Percentiles rank a stretch among this genome's conserved stretches.
phyloP scores from a whole-genome alignment of 768 basidiomycete species.

The Albatrellus ellisii region DNA sequence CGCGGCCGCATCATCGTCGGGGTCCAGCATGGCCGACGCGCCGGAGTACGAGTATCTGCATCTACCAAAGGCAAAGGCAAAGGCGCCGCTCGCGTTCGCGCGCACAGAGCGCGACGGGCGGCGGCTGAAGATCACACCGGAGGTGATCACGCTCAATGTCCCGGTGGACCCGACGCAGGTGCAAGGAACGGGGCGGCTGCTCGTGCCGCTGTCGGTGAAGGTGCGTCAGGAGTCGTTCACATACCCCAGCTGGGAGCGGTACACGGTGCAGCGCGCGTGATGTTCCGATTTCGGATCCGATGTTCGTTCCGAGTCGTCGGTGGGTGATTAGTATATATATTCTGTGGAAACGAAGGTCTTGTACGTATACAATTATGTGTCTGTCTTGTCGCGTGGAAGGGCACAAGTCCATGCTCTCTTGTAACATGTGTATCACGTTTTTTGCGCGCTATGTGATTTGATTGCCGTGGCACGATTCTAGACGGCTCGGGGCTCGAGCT shows the following conservation, averaged over 20 bases:
- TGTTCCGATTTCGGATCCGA: too few species aligned
- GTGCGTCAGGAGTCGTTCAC: conserved; percentile 24
- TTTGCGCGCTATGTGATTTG: too few species aligned
- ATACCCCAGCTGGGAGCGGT: conserved; percentile 57
- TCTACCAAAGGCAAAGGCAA: conserved; percentile 26
- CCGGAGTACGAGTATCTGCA: conserved; percentile 16
- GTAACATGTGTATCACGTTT: too few species aligned
- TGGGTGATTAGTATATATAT: too few species aligned
- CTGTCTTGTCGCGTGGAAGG: too few species aligned
- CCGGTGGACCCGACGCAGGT: conserved; percentile 11
- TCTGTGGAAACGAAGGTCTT: too few species aligned
- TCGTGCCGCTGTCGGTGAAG: conserved; percentile 3
- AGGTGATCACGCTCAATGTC: conserved; percentile 30
- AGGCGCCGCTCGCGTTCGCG: conserved; percentile 39
- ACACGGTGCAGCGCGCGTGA: conserved; percentile 31
- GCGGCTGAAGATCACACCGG: conserved; percentile 36
- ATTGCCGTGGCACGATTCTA: too few species aligned
- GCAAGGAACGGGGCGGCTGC: conserved; percentile 12
- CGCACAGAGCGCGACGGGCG: conserved; percentile 36
- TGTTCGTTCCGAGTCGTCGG: too few species aligned
- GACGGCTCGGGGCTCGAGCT: too few species aligned
- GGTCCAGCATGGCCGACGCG: conserved; percentile 1
- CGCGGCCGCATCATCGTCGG: conserved; percentile 15
- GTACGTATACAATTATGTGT: too few species aligned
- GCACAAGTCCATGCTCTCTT: too few species aligned